Base-by-base conservation (phyloP, 768 basidiomycete species). In the Suillus subaureus region DNA sequence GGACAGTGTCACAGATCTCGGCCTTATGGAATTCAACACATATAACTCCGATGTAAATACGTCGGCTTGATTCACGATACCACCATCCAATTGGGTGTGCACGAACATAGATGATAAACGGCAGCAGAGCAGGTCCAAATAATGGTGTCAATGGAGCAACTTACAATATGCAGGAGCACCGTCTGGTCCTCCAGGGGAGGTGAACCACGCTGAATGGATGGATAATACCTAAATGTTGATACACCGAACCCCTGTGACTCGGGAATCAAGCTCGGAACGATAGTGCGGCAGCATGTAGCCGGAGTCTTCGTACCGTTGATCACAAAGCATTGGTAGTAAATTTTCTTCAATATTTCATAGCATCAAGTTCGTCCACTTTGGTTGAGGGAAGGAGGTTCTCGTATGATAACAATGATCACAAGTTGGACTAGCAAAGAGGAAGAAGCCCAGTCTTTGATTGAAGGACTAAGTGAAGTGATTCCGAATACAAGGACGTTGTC, bases 381-480 rank as follows among this genome's bases (percentile, higher is more conserved):
- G 16, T 15, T 15, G 49, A 49, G 28, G 16, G 12, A 51, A 51
- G 16, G 51, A 6, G 15, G 4, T 54, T 54, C 8, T 11, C 9
- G 16, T 52, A 28, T 28, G 16, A 78, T 26, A 47, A 5, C 5
- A 13, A 35, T 28, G 16, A 78, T 26, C 12, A 39, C 37, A 39
- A 23, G 23, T 49, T 16, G 28, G 28, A 52, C 28, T 5, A 52
- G 1, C 26, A 28, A 52, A 52, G 15, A 16, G 15, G 8, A 16
- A 26, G 23, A 51, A 51, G 8, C 16, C 8, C 16, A 11, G 16
- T 18, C 28, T 28, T 52, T 16, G 1, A 31, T 18, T 18, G 51
- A 52, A 52, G 0, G 0, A 28, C 26, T 9, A 18, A 28, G 2
- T 4, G 28, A 28, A 28, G 16, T 52, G 51, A 28, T 28, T 2